Conservation (phyloP, 1,139 yeast species). For the Taiozyma sp. region DNA sequence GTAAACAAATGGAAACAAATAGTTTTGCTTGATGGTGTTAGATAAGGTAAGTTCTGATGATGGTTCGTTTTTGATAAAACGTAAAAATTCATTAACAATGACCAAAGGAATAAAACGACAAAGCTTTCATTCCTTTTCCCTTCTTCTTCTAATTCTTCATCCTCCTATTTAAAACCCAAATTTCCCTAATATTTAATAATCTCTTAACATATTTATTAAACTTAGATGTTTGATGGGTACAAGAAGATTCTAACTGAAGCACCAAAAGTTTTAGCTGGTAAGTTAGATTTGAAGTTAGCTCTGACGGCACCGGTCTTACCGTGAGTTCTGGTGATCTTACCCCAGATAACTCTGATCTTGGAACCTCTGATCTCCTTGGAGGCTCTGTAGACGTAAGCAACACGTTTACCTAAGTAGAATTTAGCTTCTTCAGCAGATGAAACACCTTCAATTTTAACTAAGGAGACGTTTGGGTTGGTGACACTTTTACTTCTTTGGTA, state of each 20-base stretch:
- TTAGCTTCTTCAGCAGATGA: conserved; percentile 87
- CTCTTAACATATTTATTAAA: background rate
- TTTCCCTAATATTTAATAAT: background rate
- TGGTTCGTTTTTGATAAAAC: background rate
- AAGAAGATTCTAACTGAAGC: conserved; percentile 99
- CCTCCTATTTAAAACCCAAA: background rate
- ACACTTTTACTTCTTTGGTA: conserved; percentile 99
- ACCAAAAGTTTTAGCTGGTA: conserved; percentile 99
- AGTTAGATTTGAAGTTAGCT: conserved; percentile 98
- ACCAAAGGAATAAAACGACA: background rate
- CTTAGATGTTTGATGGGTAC: conserved; percentile 99
- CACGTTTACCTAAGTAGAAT: conserved; percentile 99
- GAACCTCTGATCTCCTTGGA: conserved; percentile 97
- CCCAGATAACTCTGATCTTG: conserved; percentile 99
- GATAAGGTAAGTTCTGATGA: conserved; percentile 7
- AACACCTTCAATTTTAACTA: conserved; percentile 97
- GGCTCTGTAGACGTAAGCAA: conserved; percentile 99
- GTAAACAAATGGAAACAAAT: conserved; percentile 1
- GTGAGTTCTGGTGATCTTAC: conserved; percentile 97
- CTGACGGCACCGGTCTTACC: conserved; percentile 98
- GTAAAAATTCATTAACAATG: background rate
- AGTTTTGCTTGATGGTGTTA: conserved; percentile 9
- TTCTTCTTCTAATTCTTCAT: background rate
- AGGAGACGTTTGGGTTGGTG: conserved; percentile 97
- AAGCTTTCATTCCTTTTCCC: background rate